Evolutionary conservation across 1,139 yeast species (phyloP), one percentile per base, ranked within the genome.

Genomic region (Hansenula sp.): DNA sequence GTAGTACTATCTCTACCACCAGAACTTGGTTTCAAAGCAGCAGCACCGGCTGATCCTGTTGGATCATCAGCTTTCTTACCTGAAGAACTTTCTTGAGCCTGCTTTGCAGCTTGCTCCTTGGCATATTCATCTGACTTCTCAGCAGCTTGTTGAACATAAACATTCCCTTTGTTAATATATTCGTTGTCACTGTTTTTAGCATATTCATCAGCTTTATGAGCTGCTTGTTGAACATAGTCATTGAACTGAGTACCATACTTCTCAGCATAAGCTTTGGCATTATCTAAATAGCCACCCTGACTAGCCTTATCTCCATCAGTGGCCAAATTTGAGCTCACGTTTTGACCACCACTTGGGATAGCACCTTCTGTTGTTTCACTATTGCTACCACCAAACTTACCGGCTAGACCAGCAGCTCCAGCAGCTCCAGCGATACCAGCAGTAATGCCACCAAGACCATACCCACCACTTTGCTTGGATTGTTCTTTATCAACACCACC

Each of bases 141-240:
- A 34, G 44, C 43, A 5, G 27, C 31, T n/a, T 39, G 17, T 38
- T 38, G 43, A 17, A 37, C 38, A 31, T 37, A 16, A 16, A 25
- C 29, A 28, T 39, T 48, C n/a, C 51, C 53, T 42, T 48, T 41
- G 9, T 32, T 30, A 25, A 46, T 35, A 33, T 42, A 41, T 29
- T 40, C 38, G 17, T 48, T 47, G 35, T 47, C 42, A 38, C 44
- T 45, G 9, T 28, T 40, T 29, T 47, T 38, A 9, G 52, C 47
- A 29, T 47, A 43, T 3, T 41, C 47, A 27, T 47, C 52, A 40
- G 40, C 50, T 36, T 46, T 48, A 25, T 44, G 46, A 31, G 54
- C 53, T 33, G 46, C 49, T 15, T 15, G 8, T 39, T 51, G 48
- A 28, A 45, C 46, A 32, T 46, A 38, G 2, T 41, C 44, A 29